These are phyloP conservation scores for Monosporozyma unispora DNA, from an alignment of 805 yeast genomes.

Conservation along the genomic window DNA sequence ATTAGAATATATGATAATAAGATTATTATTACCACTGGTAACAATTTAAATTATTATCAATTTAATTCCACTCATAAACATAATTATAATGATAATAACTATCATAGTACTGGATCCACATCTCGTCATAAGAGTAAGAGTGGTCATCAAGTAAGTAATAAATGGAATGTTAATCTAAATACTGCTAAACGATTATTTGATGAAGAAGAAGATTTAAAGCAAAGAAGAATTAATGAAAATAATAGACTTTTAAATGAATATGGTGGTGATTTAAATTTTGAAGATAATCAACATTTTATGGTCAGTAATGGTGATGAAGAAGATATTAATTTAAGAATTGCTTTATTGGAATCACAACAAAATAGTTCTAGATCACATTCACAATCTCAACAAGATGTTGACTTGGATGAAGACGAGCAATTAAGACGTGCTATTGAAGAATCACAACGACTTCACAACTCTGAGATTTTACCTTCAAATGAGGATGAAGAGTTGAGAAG, in stretches of 20 bases:
- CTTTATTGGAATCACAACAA: conserved; percentile 27
- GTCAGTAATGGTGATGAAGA: conserved; percentile 18
- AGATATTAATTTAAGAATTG: conserved; percentile 26
- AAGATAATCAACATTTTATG: background rate
- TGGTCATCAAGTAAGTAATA: conserved; percentile 12
- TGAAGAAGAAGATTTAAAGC: conserved; percentile 18
- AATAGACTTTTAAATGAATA: conserved; percentile 17
- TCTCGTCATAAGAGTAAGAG: conserved; percentile 8
- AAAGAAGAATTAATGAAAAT: conserved; percentile 12
- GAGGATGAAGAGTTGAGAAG: conserved; percentile 17
- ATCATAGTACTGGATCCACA: conserved; percentile 2
- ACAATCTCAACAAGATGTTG: background rate
- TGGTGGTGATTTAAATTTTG: conserved; percentile 21
- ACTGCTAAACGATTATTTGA: conserved; percentile 23
- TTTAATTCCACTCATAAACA: conserved; percentile 4
- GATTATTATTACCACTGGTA: conserved; percentile 24
- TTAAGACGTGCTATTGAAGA: conserved; percentile 7
- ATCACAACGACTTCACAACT: conserved; percentile 6
- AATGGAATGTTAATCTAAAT: conserved; percentile 24
- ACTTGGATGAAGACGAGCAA: conserved; percentile 2
- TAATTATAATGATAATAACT: background rate
- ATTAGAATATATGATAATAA: conserved; percentile 26
- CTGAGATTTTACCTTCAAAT: conserved; percentile 3
- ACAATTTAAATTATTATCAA: conserved; percentile 24
- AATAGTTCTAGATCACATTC: background rate